phyloP scores from a whole-genome alignment of 805 yeast genomes.

The Candida krabiensis region DNA sequence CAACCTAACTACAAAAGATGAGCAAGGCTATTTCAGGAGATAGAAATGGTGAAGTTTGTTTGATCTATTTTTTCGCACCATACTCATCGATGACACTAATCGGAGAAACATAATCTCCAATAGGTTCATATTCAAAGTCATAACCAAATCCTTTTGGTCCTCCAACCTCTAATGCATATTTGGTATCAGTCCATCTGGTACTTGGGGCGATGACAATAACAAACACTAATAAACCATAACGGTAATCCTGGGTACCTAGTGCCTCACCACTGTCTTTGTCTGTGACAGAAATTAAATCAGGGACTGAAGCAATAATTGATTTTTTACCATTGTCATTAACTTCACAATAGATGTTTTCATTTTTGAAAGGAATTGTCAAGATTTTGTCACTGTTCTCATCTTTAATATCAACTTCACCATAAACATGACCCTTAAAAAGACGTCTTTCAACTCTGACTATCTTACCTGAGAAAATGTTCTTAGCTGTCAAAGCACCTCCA shows the following conservation, averaged over 20 bases:
- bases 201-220: constrained; percentile 39
- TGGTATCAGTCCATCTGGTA: constrained; percentile 33
- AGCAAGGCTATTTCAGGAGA: too few species aligned
- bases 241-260: constrained; percentile 44
- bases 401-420: constrained; percentile 37
- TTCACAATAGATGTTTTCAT: constrained; percentile 40
- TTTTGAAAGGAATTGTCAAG: constrained; percentile 42
- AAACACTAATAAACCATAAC: constrained; percentile 42
- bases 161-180: constrained; percentile 37
- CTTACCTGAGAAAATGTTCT: constrained; percentile 38
- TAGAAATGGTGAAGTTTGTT: too few species aligned
- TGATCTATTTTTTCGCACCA: too few species aligned
- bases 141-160: constrained; percentile 38
- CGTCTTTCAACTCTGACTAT: constrained; percentile 41
- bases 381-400: constrained; percentile 5
- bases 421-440: constrained; percentile 40
- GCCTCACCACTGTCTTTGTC: constrained; percentile 44
- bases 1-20: too few species aligned
- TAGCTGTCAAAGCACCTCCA: constrained; percentile 30
- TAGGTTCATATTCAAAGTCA: constrained; percentile 35
- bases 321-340: constrained; percentile 17
- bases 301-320: constrained; percentile 37
- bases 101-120: constrained; percentile 34
- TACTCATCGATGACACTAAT: constrained; percentile 39
- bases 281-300: constrained; percentile 41